Percentiles rank a stretch among this genome's conserved stretches.
Evolutionary conservation across 2,329 filamentous ascomycete genomes (phyloP).

Genomic region (Hymenoscyphus fructigenus): DNA sequence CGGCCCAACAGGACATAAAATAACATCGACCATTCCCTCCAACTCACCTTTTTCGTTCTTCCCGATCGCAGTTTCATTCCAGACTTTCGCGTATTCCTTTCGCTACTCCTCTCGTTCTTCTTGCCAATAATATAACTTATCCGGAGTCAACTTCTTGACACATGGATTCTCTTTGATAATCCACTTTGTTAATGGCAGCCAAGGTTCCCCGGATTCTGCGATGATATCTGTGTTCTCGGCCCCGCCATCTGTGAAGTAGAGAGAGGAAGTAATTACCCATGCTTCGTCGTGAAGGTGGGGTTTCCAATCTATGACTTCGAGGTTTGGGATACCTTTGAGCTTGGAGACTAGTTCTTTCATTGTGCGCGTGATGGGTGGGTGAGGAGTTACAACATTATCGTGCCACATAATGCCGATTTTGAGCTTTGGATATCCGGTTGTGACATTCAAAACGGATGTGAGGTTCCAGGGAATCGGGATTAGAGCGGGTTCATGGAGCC

Average conservation of each 20-base stretch:
- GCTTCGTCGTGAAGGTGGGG: constrained; percentile 25
- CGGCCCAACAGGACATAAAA: constrained; percentile 59
- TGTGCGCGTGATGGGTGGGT: constrained; percentile 24
- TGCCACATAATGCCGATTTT: constrained; percentile 38
- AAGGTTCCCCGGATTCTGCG: constrained; percentile 17
- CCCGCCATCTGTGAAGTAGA: constrained; percentile 29
- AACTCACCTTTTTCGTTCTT: constrained; percentile 16
- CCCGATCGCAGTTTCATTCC: constrained; percentile 31
- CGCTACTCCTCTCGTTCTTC: constrained; percentile 40
- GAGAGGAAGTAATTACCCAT: constrained; percentile 22
- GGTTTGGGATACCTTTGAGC: constrained; percentile 13
- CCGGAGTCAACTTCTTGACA: constrained; percentile 24
- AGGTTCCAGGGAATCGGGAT: constrained; percentile 50
- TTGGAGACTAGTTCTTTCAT: constrained; percentile 17
- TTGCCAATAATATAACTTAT: constrained; percentile 26
- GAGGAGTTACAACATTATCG: constrained; percentile 23
- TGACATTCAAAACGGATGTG: background rate
- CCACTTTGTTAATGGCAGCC: constrained; percentile 27
- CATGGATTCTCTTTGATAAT: constrained; percentile 26
- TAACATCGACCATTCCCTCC: constrained; percentile 50
- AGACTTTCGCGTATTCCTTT: constrained; percentile 21
- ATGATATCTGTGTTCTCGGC: constrained; percentile 18
- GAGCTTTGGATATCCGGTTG: constrained; percentile 31
- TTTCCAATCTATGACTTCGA: constrained; percentile 28
- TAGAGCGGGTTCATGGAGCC: constrained; percentile 50